Percentiles rank a stretch among this genome's conserved stretches.
phyloP scores from a whole-genome alignment of 345 rosid species.

The Capsella bursapastoris region DNA sequence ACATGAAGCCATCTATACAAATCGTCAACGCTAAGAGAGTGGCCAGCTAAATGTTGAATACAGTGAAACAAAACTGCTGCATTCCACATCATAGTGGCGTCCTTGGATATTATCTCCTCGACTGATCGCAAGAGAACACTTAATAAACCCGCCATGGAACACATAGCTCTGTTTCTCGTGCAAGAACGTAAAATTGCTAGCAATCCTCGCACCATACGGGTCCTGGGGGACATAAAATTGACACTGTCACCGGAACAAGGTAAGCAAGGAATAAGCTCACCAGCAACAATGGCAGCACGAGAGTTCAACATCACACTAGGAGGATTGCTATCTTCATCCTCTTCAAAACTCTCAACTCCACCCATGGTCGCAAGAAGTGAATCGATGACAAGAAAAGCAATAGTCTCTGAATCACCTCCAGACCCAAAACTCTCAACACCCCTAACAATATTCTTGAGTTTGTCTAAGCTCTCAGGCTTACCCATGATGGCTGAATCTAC shows the following conservation, averaged over 20 bases:
- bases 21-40: conserved; percentile 77
- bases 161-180: conserved; percentile 98
- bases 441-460: conserved; percentile 79
- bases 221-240: conserved; percentile 85
- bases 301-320: conserved; percentile 99
- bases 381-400: conserved; percentile 81
- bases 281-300: conserved; percentile 92
- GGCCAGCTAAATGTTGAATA: conserved; percentile 85
- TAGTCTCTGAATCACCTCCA: conserved; percentile 78
- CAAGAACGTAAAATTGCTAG: conserved; percentile 90
- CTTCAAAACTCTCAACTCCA: conserved; percentile 97
- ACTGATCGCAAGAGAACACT: conserved; percentile 80
- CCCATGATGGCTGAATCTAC: conserved; percentile 99
- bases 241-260: conserved; percentile 74
- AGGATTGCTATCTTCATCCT: conserved; percentile 87
- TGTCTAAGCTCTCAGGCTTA: conserved; percentile 85
- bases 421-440: conserved; percentile 74
- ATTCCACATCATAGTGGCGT: conserved; percentile 66
- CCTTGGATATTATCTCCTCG: conserved; percentile 72
- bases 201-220: conserved; percentile 87
- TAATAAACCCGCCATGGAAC: conserved; percentile 84
- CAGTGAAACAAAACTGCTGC: conserved; percentile 78
- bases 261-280: conserved; percentile 85
- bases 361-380: conserved; percentile 99
- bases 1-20: conserved; percentile 76